Evolutionary conservation across 768 basidiomycete species (phyloP), one percentile per base, ranked within the genome.

Genomic region (Phanerochaete carnosa): DNA sequence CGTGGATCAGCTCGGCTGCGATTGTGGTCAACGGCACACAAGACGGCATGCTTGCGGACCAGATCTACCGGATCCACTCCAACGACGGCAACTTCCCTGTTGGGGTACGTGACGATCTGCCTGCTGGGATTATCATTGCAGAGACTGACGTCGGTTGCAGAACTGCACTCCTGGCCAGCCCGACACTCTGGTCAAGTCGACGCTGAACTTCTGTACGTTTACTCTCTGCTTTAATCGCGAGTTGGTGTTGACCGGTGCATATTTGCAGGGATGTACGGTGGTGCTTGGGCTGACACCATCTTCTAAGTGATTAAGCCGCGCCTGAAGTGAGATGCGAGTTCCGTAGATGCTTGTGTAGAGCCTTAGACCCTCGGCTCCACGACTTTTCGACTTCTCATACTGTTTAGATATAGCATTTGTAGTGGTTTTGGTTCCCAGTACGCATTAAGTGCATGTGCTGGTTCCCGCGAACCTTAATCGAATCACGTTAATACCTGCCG

Each of bases 81-180:
- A 66, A 72, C 11, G 80, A 75, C 19, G 86, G 87, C n/a, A 79
- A 80, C 45, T 79, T 85, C 39, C 85, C 85, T 29, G 64, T 79
- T 35, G 15, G 32, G 11, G 28, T 35, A 26, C 16, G 52, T 54
- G 23, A 22, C 23, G 45, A 7, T 25, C 16, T 46, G 19, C 7
- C 23, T 19, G 45, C 7, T 46, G 45, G 7, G 19, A 73, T 79
- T 32, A 79, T 76, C 7, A 7, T 39, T 39, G 29, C 15, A n/a
- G 3, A 26, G 16, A 19, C 45, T 46, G 45, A 46, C 45, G 7
- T 46, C 23, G 6, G 7, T 25, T 23, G 25, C 43, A 70, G 68
- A 49, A 69, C 65, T 69, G 65, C 63, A 69, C 66, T 0, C 66
- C 73, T 6, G 82, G 80, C 26, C 72, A 76, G 6, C 55, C 72